Base-by-base conservation (phyloP, 306 rosid genomes). In the Vigna angularis region DNA sequence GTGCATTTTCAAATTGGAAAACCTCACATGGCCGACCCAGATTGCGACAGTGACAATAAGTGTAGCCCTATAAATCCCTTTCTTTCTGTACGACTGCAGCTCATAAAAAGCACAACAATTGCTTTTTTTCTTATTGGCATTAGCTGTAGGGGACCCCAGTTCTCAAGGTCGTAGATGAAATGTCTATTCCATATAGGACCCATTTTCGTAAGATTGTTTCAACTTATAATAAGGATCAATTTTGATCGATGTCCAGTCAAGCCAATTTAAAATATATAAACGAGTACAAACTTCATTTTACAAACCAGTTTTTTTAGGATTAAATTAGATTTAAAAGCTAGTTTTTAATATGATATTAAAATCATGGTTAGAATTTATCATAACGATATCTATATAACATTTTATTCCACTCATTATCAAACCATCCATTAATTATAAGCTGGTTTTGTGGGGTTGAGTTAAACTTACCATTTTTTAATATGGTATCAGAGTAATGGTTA, bases 61-160 rank as follows among this genome's bases (percentile, higher is more conserved):
- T 5, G 15, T 62, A 63, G 63, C 56, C 56, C 9, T 42, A 52
- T 20, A 47, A 32, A 47, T 47, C 53, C 14, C 44, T 30, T 55
- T 70, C 58, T 12, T 24, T 3, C 1, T 32, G 74, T 36, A 57
- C 49, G 7, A 68, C 0, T 68, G 74, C 64, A 55, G 55, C 16
- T 18, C 34, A 17, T 40, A 11, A 74, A 74, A 70, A 18, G 63
- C 81, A 55, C 26, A 53, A 74, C 17, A 62, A 63, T 66, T 77
- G n/a, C 61, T n/a, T 66, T 77, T 51, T 22, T 57, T 70, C 56
- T 59, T 15, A 28, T 59, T 26, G 51, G 85, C 66, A 84, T 47
- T 66, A 51, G 82, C 72, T 76, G 83, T 57, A 40, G 61, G 78
- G 79, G 56, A 18, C 73, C 82, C 79, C 36, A 4, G 6, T 15